phyloP scores from a whole-genome alignment of 176 grass and related monocot genomes.

The Oryza longistaminata region DNA sequence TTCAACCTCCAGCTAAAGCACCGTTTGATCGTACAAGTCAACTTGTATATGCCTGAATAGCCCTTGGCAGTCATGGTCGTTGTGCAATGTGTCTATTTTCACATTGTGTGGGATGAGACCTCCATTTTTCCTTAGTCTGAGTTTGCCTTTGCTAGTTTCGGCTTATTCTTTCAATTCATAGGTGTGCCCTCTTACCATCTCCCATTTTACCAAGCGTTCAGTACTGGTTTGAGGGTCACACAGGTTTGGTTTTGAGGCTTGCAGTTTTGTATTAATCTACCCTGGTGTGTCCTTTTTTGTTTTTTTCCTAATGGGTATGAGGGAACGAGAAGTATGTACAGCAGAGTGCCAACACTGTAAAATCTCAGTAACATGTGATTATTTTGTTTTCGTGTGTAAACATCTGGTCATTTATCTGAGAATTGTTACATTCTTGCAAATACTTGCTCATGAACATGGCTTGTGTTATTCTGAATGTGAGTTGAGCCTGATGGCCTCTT shows the following conservation, averaged over 20 bases:
- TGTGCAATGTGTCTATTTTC: slow-evolving; percentile 34
- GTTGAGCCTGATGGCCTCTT: not conserved
- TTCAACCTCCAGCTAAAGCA: slow-evolving; percentile 34
- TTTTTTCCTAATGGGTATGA: slow-evolving; percentile 34
- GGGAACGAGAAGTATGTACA: slow-evolving; percentile 55
- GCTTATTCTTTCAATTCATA: slow-evolving; percentile 47
- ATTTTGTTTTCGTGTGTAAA: slow-evolving; percentile 27
- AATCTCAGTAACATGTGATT: slow-evolving; percentile 30
- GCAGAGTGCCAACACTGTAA: slow-evolving; percentile 44
- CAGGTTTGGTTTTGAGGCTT: slow-evolving; percentile 60
- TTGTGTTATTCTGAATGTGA: not conserved
- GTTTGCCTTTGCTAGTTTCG: slow-evolving; percentile 48
- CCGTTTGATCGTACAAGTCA: slow-evolving; percentile 16
- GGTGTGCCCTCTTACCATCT: slow-evolving; percentile 25
- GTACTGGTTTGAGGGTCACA: slow-evolving; percentile 43
- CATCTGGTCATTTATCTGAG: not conserved
- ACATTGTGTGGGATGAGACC: not conserved
- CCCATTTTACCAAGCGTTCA: slow-evolving; percentile 23
- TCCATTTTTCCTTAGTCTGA: slow-evolving; percentile 35
- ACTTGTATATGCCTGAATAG: slow-evolving; percentile 22
- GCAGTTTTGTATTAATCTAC: slow-evolving; percentile 36
- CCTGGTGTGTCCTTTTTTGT: slow-evolving; percentile 30
- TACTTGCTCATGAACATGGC: not conserved
- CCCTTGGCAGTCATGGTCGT: slow-evolving; percentile 2
- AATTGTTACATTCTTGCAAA: not conserved